These are phyloP conservation scores for Xylaria sp. DNA, from an alignment of 2,329 filamentous ascomycete species.

Conservation along the genomic window DNA sequence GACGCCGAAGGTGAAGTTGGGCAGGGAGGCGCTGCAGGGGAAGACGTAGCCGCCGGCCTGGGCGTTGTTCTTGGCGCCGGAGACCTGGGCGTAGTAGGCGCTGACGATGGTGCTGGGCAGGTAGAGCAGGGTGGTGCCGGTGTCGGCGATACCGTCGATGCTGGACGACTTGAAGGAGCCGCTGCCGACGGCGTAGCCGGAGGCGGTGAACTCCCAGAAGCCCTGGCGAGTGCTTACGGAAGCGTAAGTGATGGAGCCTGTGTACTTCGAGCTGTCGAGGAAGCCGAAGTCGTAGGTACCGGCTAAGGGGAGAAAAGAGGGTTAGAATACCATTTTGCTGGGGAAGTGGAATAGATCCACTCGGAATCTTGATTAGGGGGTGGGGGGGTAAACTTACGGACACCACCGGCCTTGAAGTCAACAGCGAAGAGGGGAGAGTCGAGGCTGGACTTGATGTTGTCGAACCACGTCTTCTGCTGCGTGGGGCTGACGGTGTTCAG, in stretches of 20 bases:
- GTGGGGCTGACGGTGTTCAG: constrained; percentile 42
- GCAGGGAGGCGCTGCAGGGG: constrained; percentile 60
- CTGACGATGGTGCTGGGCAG: constrained; percentile 59
- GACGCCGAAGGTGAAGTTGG: constrained; percentile 63
- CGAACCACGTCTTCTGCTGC: constrained; percentile 44
- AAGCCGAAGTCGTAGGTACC: constrained; percentile 53
- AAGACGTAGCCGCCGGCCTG: constrained; percentile 62
- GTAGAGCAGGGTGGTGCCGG: constrained; percentile 65
- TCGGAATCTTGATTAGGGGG: neutral
- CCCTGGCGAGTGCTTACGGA: constrained; percentile 45
- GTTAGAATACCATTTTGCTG: constrained; percentile 2
- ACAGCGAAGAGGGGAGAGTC: constrained; percentile 44
- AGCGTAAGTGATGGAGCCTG: constrained; percentile 47
- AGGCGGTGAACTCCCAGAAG: constrained; percentile 50
- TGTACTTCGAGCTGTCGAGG: constrained; percentile 47
- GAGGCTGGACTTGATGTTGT: constrained; percentile 43
- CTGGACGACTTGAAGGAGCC: constrained; percentile 38
- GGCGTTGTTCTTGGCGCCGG: constrained; percentile 54
- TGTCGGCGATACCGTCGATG: constrained; percentile 65
- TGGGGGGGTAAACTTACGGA: constrained; percentile 30
- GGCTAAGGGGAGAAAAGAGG: constrained; percentile 27
- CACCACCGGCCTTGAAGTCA: constrained; percentile 43
- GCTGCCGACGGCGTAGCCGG: constrained; percentile 47
- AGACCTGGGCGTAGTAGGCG: constrained; percentile 63
- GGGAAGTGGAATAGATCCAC: neutral